Evolutionary conservation across 2,329 filamentous ascomycete species (phyloP), one percentile per base, ranked within the genome.

Genomic region (Alternaria brassicicola): DNA sequence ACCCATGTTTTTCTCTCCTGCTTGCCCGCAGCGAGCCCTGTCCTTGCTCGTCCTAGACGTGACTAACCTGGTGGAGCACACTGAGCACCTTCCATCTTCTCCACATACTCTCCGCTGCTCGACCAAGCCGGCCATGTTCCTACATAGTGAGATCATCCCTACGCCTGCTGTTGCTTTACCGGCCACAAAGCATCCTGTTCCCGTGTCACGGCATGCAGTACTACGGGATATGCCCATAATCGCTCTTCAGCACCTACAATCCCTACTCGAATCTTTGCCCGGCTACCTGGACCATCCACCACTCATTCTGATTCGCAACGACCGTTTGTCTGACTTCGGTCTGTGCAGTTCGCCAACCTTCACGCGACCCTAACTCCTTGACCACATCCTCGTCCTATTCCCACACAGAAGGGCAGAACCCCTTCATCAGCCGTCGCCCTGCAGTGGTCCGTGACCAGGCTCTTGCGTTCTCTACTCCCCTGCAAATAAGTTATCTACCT

Each of bases 101-200:
- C 72, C 74, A 76, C 73, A 75, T 68, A 67, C 71, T 70, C 68
- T 71, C 64, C 68, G 66, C 67, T 69, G 62, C 59, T 64, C 62
- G 64, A 72, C 64, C 68, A 68, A 63, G 63, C 65, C 57, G 59
- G 64, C 63, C 65, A 62, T 67, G 68, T 65, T 68, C 69, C 67
- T 74, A 72, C 66, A 64, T 67, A 67, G 62, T 63, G 64, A 71
- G 69, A 68, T 65, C 59, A 73, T 72, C 73, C 75, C 74, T 69
- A 75, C 72, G 46, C 58, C 55, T 69, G 57, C 57, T 66, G 63
- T 63, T 65, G 61, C 66, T 62, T 62, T 65, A 55, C 63, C 64
- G 58, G 61, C 67, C 62, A 59, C 67, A 62, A 69, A 71, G 62
- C 65, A 64, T 61, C 68, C 56, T 42, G 10, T 59, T 55, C 54